Percentiles rank a stretch among this genome's conserved stretches.
These are phyloP conservation scores for Apiotrichum siamense DNA, from an alignment of 1,284 basidiomycete genomes.

Conservation along the genomic window DNA sequence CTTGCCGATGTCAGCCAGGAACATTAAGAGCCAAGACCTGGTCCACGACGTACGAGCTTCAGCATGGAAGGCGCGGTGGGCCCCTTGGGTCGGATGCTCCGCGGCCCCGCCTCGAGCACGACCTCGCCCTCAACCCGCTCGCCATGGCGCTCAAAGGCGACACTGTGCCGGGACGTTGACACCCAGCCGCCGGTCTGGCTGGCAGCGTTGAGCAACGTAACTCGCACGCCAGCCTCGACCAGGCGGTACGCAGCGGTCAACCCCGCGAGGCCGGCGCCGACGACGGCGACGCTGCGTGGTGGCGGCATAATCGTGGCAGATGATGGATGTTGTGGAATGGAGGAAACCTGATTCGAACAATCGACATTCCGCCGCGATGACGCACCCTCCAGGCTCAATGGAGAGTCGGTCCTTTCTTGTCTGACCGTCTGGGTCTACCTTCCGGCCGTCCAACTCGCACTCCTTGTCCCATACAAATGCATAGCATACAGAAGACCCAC, in stretches of 20 bases:
- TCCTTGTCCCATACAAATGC: neutral
- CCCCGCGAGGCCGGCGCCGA: constrained; percentile 44
- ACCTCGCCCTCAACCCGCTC: constrained; percentile 47
- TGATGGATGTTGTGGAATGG: neutral
- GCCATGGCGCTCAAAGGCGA: constrained; percentile 23
- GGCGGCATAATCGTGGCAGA: neutral
- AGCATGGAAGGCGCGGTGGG: constrained; percentile 55
- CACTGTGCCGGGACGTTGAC: constrained; percentile 55
- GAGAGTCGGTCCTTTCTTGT: too few species aligned
- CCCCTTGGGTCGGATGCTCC: constrained; percentile 70
- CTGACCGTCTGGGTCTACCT: too few species aligned
- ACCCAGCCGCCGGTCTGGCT: constrained; percentile 69
- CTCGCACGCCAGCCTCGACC: constrained; percentile 5
- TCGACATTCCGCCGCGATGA: too few species aligned
- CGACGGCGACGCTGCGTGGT: constrained; percentile 33
- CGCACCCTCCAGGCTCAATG: too few species aligned
- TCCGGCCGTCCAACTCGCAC: too few species aligned
- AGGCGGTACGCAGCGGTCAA: constrained; percentile 43
- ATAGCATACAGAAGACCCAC: neutral
- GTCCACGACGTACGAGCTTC: constrained; percentile 61
- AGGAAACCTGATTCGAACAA: too few species aligned
- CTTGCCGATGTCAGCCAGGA: too few species aligned
- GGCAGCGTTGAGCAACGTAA: constrained; percentile 7
- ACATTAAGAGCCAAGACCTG: too few species aligned
- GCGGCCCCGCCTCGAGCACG: constrained; percentile 72